Evolutionary conservation across 2,329 filamentous ascomycete genomes (phyloP), one percentile per base, ranked within the genome.

Genomic region (Aspergillus sp.): DNA sequence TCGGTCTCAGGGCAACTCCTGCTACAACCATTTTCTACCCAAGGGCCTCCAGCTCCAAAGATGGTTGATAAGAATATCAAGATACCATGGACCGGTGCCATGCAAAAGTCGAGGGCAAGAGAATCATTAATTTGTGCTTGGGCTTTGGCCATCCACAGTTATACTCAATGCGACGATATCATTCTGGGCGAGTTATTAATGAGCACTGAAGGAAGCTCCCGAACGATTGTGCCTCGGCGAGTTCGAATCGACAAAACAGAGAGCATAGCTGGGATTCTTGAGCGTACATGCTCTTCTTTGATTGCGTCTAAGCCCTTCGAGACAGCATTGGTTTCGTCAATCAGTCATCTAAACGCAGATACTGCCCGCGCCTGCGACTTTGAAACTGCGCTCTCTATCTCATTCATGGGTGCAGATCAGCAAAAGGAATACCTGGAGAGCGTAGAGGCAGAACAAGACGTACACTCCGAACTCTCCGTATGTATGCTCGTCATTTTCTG

Each of bases 261-360:
- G 40, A 73, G 70, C 19, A 69, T 76, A 2, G 65, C 70, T 0
- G 77, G 82, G 39, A 86, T 81, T 57, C 71, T 88, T 5, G 76
- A 80, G 45, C 69, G 73, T 3, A 77, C 87, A 3, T 83, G 86
- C 39, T 72, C 81, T 27, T 77, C 81, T 53, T 79, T 59, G 80
- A 82, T 84, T 68, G 71, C 83, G 39, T 74, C 85, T 57, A 84
- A 86, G 79, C 84, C 84, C 62, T 84, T 81, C 23, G 81, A 81
- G 46, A 81, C 79, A 2, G 78, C 86, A 11, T 73, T 75, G 4
- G 73, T 76, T 35, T 63, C 70, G 0, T 76, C 79, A 11, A 85
- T 87, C 78, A 72, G 82, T 59, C 72, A 74, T 25, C 68, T 85
- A n/a, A 82, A 81, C 60, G 71, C 78, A 1, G 73, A 77, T 56